Evolutionary conservation across 805 yeast species (phyloP).

Genomic region (Yarrowia hollandica): DNA sequence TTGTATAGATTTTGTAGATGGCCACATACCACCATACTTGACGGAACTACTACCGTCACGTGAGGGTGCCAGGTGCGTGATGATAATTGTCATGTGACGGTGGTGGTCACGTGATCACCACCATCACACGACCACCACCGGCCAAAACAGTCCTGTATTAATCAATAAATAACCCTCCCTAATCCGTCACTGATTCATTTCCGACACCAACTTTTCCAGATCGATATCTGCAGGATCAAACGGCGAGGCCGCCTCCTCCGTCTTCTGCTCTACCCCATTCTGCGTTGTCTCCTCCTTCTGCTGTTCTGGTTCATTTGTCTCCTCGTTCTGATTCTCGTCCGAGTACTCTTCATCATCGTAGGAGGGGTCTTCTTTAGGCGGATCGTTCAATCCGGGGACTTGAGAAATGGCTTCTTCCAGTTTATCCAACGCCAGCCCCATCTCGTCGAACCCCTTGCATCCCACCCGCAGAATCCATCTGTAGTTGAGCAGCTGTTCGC

Average conservation of each 20-base stretch:
- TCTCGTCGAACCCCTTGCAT: constrained; percentile 75
- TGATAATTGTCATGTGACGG: too few species aligned
- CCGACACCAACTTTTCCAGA: constrained; percentile 3
- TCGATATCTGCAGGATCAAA: constrained; percentile 4
- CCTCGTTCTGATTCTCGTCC: not conserved
- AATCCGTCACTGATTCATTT: constrained; percentile 22
- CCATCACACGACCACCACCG: too few species aligned
- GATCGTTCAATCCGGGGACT: constrained; percentile 53
- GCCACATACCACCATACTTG: too few species aligned
- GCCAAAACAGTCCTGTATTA: too few species aligned
- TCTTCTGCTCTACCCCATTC: not conserved
- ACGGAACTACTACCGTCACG: too few species aligned
- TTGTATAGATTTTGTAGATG: too few species aligned
- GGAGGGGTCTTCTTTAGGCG: not conserved
- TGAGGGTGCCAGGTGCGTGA: too few species aligned
- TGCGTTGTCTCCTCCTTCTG: not conserved
- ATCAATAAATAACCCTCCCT: too few species aligned
- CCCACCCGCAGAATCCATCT: constrained; percentile 74
- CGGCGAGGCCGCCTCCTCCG: not conserved
- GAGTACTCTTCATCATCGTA: constrained; percentile 7
- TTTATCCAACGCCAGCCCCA: constrained; percentile 67
- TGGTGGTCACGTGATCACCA: not conserved
- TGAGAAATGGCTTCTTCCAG: constrained; percentile 71
- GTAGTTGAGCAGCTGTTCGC: constrained; percentile 70
- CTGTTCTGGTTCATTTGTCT: not conserved